phyloP scores from a whole-genome alignment of 2,329 filamentous ascomycete species.

The Phaeoacremonium minimum region DNA sequence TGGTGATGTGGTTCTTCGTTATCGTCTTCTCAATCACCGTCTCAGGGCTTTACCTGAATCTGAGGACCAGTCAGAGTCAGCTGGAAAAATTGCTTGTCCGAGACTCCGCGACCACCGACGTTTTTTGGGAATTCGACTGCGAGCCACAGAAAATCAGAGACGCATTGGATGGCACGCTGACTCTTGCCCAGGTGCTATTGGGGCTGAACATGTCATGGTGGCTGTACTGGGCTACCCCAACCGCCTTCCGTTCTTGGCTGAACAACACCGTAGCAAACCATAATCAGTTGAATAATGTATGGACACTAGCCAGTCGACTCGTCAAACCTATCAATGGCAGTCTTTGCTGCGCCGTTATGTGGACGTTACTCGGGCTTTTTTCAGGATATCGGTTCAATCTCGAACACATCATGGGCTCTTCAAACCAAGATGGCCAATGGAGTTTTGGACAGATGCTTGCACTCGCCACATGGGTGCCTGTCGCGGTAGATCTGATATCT shows the following conservation, averaged over 20 bases:
- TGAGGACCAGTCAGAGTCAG: neutral
- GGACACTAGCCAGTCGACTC: constrained; percentile 4
- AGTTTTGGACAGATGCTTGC: constrained; percentile 1
- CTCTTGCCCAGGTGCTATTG: constrained; percentile 8
- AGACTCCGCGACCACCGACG: constrained; percentile 1
- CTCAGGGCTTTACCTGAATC: constrained; percentile 9
- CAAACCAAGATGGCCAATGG: constrained; percentile 11
- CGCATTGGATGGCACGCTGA: constrained; percentile 2
- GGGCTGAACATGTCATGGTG: constrained; percentile 10
- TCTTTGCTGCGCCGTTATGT: constrained; percentile 16
- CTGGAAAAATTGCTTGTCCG: neutral
- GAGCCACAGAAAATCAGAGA: constrained; percentile 5
- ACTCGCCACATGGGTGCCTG: constrained; percentile 1
- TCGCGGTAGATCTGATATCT: neutral
- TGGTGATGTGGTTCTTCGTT: constrained; percentile 14
- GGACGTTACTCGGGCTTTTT: constrained; percentile 20
- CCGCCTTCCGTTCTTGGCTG: neutral
- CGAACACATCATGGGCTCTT: constrained; percentile 6
- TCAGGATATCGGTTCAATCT: constrained; percentile 15
- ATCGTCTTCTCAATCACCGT: constrained; percentile 11
- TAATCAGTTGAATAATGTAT: constrained; percentile 1
- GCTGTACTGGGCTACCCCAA: constrained; percentile 8
- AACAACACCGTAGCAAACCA: neutral
- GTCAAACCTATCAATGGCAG: constrained; percentile 10
- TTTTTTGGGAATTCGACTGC: constrained; percentile 6